Conservation (phyloP, 805 yeast genomes). For the Yamadazyma nakazawae region DNA sequence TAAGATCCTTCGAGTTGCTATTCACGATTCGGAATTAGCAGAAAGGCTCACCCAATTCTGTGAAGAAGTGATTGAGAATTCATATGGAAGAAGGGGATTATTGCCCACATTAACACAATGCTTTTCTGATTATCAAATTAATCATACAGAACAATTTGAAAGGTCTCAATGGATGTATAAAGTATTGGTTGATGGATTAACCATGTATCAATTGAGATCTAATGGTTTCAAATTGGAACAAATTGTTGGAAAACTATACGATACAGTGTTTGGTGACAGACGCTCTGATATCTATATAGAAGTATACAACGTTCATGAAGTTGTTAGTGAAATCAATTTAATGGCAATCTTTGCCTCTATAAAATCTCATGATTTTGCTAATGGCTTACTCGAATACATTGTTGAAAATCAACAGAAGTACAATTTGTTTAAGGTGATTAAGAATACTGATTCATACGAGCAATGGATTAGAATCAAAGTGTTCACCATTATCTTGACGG, state of each 20-base stretch:
- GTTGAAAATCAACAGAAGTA: conserved; percentile 35
- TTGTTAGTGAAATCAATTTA: conserved; percentile 49
- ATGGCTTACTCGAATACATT: conserved; percentile 31
- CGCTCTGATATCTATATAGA: conserved; percentile 34
- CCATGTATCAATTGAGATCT: conserved; percentile 51
- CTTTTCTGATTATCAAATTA: conserved; percentile 44
- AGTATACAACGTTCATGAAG: conserved; percentile 58
- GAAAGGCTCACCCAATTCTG: conserved; percentile 33
- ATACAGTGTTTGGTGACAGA: conserved; percentile 33
- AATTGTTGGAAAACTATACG: conserved; percentile 52
- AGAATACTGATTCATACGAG: conserved; percentile 65
- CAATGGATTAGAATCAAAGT: conserved; percentile 61
- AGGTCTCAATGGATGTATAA: conserved; percentile 48
- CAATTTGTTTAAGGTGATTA: conserved; percentile 47
- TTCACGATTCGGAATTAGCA: conserved; percentile 23
- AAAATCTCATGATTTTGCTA: conserved; percentile 26
- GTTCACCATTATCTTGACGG: conserved; percentile 45
- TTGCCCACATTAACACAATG: conserved; percentile 55
- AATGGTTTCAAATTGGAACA: conserved; percentile 60
- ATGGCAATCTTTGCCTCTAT: conserved; percentile 43
- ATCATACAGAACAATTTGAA: conserved; percentile 32
- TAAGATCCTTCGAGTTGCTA: conserved; percentile 36
- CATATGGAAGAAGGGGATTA: conserved; percentile 64
- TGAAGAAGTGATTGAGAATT: conserved; percentile 41
- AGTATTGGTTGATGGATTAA: conserved; percentile 44